phyloP scores from a whole-genome alignment of 139 green algal species.

The Nannochloris sp. region DNA sequence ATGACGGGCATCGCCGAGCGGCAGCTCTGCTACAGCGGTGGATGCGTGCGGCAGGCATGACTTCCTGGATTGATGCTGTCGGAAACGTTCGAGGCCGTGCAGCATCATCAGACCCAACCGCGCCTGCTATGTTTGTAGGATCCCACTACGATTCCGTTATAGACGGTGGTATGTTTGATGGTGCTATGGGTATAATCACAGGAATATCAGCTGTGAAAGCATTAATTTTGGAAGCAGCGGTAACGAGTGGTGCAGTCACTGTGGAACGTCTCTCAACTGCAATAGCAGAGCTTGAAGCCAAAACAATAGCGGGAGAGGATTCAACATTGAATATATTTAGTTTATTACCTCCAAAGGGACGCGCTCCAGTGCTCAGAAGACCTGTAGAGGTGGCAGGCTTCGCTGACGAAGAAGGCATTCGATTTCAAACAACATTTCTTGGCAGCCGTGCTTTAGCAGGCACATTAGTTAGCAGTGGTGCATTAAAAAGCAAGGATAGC shows the following conservation, averaged over 20 bases:
- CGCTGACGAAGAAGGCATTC: slow-evolving; percentile 85
- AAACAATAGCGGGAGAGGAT: background rate
- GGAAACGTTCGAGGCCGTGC: slow-evolving; percentile 74
- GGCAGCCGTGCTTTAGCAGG: slow-evolving; percentile 68
- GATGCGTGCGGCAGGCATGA: slow-evolving; percentile 74
- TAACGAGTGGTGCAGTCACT: background rate
- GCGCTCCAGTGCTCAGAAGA: slow-evolving; percentile 12
- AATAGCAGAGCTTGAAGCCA: background rate
- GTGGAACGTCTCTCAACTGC: background rate
- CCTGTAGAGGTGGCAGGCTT: slow-evolving; percentile 75
- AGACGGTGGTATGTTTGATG: slow-evolving; percentile 85
- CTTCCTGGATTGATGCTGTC: slow-evolving; percentile 58
- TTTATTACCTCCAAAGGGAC: slow-evolving; percentile 15
- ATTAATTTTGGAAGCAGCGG: slow-evolving; percentile 27
- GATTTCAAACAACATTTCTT: slow-evolving; percentile 89
- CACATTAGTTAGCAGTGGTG: slow-evolving; percentile 38
- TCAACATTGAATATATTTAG: slow-evolving; percentile 9
- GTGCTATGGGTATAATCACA: slow-evolving; percentile 73
- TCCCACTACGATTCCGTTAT: slow-evolving; percentile 91
- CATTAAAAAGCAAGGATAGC: slow-evolving; percentile 43
- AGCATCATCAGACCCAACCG: background rate
- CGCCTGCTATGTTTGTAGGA: slow-evolving; percentile 57
- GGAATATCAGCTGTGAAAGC: slow-evolving; percentile 74
- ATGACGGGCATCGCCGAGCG: slow-evolving; percentile 48
- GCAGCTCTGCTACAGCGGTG: slow-evolving; percentile 39